Evolutionary conservation across 768 basidiomycete genomes (phyloP), one percentile per base, ranked within the genome.

Genomic region (Kwoniella bestiolae): DNA sequence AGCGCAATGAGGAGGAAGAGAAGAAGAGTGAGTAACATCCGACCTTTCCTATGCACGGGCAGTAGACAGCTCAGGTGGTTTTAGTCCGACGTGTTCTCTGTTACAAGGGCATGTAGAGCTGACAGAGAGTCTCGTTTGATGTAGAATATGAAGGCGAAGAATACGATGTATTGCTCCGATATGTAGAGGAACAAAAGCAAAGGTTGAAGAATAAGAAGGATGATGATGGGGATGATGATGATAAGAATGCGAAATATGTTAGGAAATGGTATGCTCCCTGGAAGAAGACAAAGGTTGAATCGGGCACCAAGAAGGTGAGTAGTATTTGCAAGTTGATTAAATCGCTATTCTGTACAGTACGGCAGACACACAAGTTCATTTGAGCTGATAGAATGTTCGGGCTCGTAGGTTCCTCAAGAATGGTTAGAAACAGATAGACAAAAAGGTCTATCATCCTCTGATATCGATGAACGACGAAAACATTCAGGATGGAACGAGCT

Each of bases 251-350:
- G 32, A 69, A 80, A 68, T 72, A 70, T 38, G 70, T 61, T 44
- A 75, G 85, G 18, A 67, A 82, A 1, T 85, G 85, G 85, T 85
- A 85, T 67, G 76, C 80, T 26, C 84, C 84, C 14, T 85, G 84
- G 84, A 84, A 83, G 70, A 83, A 74, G 62, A 73, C 79, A 46
- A 75, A 75, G 47, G 71, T 77, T 14, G 51, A 75, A 34, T 60
- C 58, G 51, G 70, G 76, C 14, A 69, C 75, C 34, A 76, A 74
- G 76, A 80, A 82, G 73, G 81, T 79, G 45, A 60, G 66, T 59
- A n/a, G n/a, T n/a, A n/a, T n/a, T n/a, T n/a, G n/a, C n/a, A n/a
- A n/a, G n/a, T n/a, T n/a, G n/a, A n/a, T n/a, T n/a, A n/a, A n/a
- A n/a, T n/a, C n/a, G n/a, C n/a, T n/a, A n/a, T n/a, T n/a, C n/a